phyloP scores from a whole-genome alignment of 257 asterid species.

The Gynochthodes officinalis region DNA sequence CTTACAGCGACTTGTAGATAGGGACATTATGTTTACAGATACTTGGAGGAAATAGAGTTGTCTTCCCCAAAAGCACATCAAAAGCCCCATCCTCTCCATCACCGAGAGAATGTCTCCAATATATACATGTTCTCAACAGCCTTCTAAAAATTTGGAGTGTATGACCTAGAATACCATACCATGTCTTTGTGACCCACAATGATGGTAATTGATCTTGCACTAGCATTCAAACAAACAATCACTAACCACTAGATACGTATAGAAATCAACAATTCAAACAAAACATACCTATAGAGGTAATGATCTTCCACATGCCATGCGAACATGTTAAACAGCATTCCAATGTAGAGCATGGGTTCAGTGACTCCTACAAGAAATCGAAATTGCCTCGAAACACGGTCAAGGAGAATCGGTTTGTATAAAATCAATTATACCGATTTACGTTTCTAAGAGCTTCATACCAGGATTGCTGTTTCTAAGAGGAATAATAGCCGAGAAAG shows the following conservation, averaged over 20 bases:
- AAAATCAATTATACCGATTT: constrained; percentile 12
- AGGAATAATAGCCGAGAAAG: constrained; percentile 89
- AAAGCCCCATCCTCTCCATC: constrained; percentile 97
- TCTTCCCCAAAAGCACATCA: constrained; percentile 90
- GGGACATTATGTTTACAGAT: constrained; percentile 76
- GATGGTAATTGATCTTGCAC: constrained; percentile 88
- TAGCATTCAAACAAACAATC: constrained; percentile 5
- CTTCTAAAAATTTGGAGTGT: constrained; percentile 77
- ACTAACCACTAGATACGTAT: neutral
- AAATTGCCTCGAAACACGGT: constrained; percentile 18
- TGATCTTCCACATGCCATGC: constrained; percentile 99
- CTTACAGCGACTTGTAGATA: constrained; percentile 87
- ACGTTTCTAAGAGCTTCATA: constrained; percentile 30
- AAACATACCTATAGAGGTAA: constrained; percentile 75
- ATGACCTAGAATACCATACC: constrained; percentile 98
- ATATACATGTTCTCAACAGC: constrained; percentile 80
- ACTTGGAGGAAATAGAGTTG: constrained; percentile 92
- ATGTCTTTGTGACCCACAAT: constrained; percentile 96
- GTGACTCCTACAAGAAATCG: constrained; percentile 74
- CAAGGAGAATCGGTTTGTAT: neutral
- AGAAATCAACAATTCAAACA: constrained; percentile 4
- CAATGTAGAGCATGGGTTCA: constrained; percentile 98
- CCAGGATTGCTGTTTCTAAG: constrained; percentile 85
- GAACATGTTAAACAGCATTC: constrained; percentile 97
- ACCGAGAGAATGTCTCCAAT: constrained; percentile 60